A percentile compares a stretch with the other conserved stretches of the same genome.
phyloP scores from a whole-genome alignment of 495 filamentous ascomycete genomes.

The Hypoxylon lienhwacheense region DNA sequence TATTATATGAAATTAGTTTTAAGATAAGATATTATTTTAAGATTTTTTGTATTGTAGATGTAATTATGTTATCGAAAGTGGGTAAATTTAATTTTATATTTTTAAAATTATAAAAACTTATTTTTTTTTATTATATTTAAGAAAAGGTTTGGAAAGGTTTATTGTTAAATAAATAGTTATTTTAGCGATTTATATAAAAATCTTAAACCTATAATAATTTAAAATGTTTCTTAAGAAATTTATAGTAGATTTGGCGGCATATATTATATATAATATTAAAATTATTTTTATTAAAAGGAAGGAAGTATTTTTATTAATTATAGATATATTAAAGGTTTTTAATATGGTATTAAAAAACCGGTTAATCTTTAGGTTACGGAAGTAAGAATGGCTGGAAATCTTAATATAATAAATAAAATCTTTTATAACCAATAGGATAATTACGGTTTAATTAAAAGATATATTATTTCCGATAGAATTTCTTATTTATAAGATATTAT shows the following conservation, averaged over 20 bases:
- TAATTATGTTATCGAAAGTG: not conserved
- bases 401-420: not conserved
- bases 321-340: not conserved
- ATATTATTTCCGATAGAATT: not conserved
- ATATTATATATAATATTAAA: not conserved
- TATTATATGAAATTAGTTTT: not conserved
- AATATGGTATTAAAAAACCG: not conserved
- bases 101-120: not conserved
- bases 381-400: not conserved
- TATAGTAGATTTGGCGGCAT: not conserved
- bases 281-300: not conserved
- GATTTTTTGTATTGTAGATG: not conserved
- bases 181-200: not conserved
- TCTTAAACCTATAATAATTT: not conserved
- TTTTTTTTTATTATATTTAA: not conserved
- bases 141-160: not conserved
- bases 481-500: not conserved
- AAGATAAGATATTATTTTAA: not conserved
- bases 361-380: not conserved
- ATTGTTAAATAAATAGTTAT: not conserved
- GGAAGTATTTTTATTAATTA: not conserved
- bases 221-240: not conserved
- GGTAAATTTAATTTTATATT: not conserved
- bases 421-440: not conserved
- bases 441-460: not conserved